Conservation (phyloP, 2,329 filamentous ascomycete species). For the Fusarium tuaranense region DNA sequence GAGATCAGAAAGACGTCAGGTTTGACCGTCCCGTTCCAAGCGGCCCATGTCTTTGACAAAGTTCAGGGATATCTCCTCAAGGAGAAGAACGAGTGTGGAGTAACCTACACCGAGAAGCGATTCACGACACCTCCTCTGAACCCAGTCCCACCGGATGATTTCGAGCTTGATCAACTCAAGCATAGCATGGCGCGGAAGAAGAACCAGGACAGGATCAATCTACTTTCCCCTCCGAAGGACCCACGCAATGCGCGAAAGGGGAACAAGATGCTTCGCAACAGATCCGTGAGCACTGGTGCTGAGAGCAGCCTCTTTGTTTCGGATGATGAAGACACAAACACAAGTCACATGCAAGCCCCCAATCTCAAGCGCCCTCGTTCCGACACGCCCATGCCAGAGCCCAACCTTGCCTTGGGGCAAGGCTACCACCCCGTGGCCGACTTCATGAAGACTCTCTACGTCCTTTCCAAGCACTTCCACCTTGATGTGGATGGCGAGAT, state of each 20-base stretch:
- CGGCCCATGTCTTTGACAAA: not conserved
- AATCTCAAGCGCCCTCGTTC: not conserved
- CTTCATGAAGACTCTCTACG: not conserved
- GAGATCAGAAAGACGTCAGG: not conserved
- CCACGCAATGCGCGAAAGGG: not conserved
- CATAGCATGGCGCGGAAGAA: not conserved
- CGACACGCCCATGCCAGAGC: not conserved
- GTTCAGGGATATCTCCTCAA: not conserved
- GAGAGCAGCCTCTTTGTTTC: not conserved
- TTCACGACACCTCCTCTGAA: not conserved
- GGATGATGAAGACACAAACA: not conserved
- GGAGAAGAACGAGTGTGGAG: not conserved
- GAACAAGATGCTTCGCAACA: not conserved
- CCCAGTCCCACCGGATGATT: not conserved
- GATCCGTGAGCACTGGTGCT: not conserved
- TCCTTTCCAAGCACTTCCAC: not conserved
- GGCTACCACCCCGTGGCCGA: not conserved
- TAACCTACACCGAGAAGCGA: not conserved
- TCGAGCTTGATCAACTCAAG: not conserved
- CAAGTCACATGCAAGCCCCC: not conserved
- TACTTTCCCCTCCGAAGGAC: not conserved
- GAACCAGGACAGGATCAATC: not conserved
- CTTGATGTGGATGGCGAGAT: not conserved
- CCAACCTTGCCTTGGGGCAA: not conserved
- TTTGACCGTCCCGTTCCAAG: not conserved